Percentiles rank a stretch among this genome's conserved stretches.
Conservation (phyloP, 2,329 filamentous ascomycete genomes). For the Paecilomyces formosus region DNA sequence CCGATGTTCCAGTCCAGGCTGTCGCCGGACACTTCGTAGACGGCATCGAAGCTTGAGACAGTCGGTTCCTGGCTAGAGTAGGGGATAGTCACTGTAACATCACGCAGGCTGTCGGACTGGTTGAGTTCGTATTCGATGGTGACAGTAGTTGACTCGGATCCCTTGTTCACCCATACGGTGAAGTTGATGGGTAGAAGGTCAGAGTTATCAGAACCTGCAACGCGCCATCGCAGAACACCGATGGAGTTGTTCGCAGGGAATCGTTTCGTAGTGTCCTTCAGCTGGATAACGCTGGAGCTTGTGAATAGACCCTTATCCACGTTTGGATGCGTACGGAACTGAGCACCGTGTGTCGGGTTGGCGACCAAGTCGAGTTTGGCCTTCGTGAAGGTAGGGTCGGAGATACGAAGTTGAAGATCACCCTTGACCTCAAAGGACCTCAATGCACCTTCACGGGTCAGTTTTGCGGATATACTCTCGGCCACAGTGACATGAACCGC, state of each 20-base stretch:
- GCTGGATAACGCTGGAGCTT: constrained; percentile 74
- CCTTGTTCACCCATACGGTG: constrained; percentile 95
- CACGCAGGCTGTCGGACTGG: constrained; percentile 67
- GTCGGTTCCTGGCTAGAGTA: constrained; percentile 78
- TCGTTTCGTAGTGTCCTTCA: constrained; percentile 77
- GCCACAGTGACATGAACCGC: constrained; percentile 81
- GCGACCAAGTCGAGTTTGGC: constrained; percentile 76
- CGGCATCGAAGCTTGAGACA: constrained; percentile 87
- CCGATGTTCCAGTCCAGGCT: constrained; percentile 92
- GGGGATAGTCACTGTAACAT: constrained; percentile 82
- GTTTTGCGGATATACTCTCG: constrained; percentile 82
- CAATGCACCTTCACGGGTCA: constrained; percentile 79
- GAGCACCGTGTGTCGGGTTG: constrained; percentile 70
- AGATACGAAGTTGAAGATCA: constrained; percentile 83
- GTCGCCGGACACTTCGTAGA: constrained; percentile 89
- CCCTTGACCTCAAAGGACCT: constrained; percentile 85
- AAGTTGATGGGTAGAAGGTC: constrained; percentile 87
- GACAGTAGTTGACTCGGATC: constrained; percentile 72
- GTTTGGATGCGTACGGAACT: constrained; percentile 94
- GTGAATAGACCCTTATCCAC: constrained; percentile 87
- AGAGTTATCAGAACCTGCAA: constrained; percentile 68
- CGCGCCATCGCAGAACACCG: constrained; percentile 84
- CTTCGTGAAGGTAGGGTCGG: constrained; percentile 82
- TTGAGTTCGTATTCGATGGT: constrained; percentile 95
- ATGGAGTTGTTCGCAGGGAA: constrained; percentile 95